These are phyloP conservation scores for Fusarium dlaminii DNA, from an alignment of 2,329 filamentous ascomycete genomes.

Conservation along the genomic window DNA sequence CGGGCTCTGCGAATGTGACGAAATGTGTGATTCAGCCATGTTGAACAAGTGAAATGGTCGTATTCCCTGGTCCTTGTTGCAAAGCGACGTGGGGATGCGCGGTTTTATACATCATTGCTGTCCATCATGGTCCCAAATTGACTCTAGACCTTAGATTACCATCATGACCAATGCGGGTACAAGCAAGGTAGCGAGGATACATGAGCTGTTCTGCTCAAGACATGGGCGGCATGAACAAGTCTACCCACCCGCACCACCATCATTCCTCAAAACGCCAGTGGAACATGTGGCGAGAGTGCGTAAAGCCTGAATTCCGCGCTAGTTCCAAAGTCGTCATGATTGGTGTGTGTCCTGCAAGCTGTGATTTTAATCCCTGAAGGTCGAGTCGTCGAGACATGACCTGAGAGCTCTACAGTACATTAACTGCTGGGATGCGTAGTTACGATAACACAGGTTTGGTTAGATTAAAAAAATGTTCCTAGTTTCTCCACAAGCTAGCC, in stretches of 20 bases:
- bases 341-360: background rate
- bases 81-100: conserved; percentile 8
- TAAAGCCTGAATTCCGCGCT: background rate
- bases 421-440: background rate
- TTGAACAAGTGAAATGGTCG: background rate
- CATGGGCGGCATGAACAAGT: background rate
- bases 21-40: conserved; percentile 43
- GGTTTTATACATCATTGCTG: conserved; percentile 20
- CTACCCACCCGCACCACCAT: conserved; percentile 12
- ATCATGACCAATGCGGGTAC: conserved; percentile 14
- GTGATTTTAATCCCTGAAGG: background rate
- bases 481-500: conserved; percentile 5
- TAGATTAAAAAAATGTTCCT: background rate
- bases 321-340: conserved; percentile 1
- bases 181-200: background rate
- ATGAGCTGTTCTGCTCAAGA: background rate
- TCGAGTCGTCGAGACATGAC: background rate
- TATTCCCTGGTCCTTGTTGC: background rate
- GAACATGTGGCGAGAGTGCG: conserved; percentile 10
- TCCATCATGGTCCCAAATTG: background rate
- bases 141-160: conserved; percentile 1
- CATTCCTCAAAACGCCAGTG: conserved; percentile 3
- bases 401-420: background rate
- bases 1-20: conserved; percentile 48
- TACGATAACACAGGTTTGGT: background rate